Conservation (phyloP, 202 grass and related monocot genomes). For the Bolboschoenoplectus hybrid region DNA sequence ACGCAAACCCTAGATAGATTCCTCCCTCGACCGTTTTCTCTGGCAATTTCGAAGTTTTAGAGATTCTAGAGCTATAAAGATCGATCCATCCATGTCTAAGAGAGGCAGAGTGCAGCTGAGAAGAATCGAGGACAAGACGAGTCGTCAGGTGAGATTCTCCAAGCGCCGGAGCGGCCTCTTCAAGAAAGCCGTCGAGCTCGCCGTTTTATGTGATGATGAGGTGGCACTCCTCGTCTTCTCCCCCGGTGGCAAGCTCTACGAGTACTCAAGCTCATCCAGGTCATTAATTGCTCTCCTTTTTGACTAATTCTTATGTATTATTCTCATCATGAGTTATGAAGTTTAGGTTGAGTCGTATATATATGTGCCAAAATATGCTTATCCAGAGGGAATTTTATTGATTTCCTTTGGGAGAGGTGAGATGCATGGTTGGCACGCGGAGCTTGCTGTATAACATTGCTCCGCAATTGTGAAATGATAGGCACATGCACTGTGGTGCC, state of each 20-base stretch:
- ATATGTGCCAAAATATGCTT: neutral
- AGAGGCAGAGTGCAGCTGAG: constrained; percentile 40
- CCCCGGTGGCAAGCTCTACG: constrained; percentile 42
- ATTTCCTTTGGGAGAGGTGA: neutral
- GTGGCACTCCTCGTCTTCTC: constrained; percentile 47
- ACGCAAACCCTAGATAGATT: constrained; percentile 23
- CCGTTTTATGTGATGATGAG: constrained; percentile 41
- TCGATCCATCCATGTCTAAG: constrained; percentile 18
- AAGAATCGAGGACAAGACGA: constrained; percentile 40
- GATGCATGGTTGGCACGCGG: neutral
- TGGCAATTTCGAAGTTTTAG: neutral
- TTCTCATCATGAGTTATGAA: neutral
- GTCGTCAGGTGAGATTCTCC: constrained; percentile 41
- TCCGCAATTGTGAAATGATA: neutral
- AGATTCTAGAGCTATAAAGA: neutral
- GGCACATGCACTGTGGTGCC: neutral
- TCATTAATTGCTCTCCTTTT: neutral
- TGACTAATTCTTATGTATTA: neutral
- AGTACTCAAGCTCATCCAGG: constrained; percentile 45
- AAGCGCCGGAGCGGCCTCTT: constrained; percentile 44
- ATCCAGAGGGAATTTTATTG: neutral
- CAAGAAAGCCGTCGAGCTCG: constrained; percentile 47
- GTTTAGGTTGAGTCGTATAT: neutral
- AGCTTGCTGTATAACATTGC: neutral
- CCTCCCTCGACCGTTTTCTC: neutral